These are phyloP conservation scores for Phytophthora sp. DNA, from an alignment of 352 stramenopile genomes.

Conservation along the genomic window DNA sequence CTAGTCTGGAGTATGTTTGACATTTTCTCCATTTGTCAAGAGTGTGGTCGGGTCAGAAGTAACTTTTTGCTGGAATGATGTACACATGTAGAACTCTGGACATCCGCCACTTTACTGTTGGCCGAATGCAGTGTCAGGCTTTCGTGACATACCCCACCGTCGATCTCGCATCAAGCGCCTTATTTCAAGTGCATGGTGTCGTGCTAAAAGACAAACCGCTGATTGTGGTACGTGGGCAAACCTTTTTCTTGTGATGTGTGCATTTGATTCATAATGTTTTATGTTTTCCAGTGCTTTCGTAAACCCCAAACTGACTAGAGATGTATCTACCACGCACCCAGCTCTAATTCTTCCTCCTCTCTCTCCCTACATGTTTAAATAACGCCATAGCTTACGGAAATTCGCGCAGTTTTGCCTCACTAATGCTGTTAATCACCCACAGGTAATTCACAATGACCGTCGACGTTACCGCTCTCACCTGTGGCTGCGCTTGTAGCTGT, in stretches of 20 bases:
- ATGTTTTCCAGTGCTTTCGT: constrained; percentile 42
- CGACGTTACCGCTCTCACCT: constrained; percentile 46
- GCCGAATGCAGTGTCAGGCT: constrained; percentile 86
- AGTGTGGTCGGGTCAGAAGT: neutral
- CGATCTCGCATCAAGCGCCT: constrained; percentile 52
- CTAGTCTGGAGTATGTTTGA: constrained; percentile 37
- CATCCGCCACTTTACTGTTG: constrained; percentile 79
- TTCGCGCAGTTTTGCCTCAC: constrained; percentile 68
- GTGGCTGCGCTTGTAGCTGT: constrained; percentile 45
- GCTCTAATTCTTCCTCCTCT: constrained; percentile 10
- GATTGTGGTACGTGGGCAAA: constrained; percentile 67
- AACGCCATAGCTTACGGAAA: constrained; percentile 35
- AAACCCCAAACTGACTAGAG: constrained; percentile 31
- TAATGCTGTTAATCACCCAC: constrained; percentile 90
- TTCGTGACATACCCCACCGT: constrained; percentile 76
- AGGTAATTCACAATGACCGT: constrained; percentile 82
- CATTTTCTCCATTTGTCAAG: neutral
- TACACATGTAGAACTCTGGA: constrained; percentile 49
- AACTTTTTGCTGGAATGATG: neutral
- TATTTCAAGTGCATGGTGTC: constrained; percentile 72
- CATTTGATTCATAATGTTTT: constrained; percentile 39
- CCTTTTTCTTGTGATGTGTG: neutral
- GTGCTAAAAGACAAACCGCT: constrained; percentile 80
- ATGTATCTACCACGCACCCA: constrained; percentile 15
- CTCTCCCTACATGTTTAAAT: constrained; percentile 30